A percentile compares a stretch with the other conserved stretches of the same genome.
phyloP scores from a whole-genome alignment of 495 filamentous ascomycete genomes.

The Choiromyces venosus region DNA sequence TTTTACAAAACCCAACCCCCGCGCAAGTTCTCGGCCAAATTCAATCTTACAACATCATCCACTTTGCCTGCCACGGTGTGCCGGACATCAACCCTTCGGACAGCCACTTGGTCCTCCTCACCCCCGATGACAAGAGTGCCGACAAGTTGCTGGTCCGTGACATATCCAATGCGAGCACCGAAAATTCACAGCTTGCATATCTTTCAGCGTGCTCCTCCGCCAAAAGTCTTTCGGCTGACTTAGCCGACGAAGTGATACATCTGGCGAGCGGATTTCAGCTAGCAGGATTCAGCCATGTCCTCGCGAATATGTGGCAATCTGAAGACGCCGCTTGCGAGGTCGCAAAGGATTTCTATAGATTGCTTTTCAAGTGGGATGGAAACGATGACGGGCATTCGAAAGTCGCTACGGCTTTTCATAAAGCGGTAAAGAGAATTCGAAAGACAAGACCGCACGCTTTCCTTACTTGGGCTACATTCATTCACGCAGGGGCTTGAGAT shows the following conservation, averaged over 20 bases:
- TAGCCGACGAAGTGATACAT: slow-evolving; percentile 42
- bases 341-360: no score
- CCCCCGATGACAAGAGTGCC: no score
- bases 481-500: slow-evolving; percentile 27
- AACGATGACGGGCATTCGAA: not conserved
- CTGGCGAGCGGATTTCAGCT: slow-evolving; percentile 42
- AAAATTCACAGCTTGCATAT: no score
- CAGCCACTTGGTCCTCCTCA: no score
- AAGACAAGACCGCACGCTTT: slow-evolving; percentile 7
- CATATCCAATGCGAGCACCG: no score
- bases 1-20: not conserved
- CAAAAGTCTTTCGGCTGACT: slow-evolving; percentile 4
- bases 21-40: slow-evolving; percentile 3
- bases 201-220: slow-evolving; percentile 45
- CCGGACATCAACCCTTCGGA: no score
- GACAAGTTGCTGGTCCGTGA: no score
- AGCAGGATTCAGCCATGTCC: slow-evolving; percentile 43
- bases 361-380: no score
- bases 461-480: slow-evolving; percentile 26
- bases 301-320: slow-evolving; percentile 15
- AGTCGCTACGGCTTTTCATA: slow-evolving; percentile 17
- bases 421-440: slow-evolving; percentile 9
- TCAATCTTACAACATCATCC: slow-evolving; percentile 12
- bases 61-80: slow-evolving; percentile 30
- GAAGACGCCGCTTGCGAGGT: no score